Evolutionary conservation across 139 green algal genomes (phyloP), one percentile per base, ranked within the genome.

Genomic region (Dunaliella sp.): DNA sequence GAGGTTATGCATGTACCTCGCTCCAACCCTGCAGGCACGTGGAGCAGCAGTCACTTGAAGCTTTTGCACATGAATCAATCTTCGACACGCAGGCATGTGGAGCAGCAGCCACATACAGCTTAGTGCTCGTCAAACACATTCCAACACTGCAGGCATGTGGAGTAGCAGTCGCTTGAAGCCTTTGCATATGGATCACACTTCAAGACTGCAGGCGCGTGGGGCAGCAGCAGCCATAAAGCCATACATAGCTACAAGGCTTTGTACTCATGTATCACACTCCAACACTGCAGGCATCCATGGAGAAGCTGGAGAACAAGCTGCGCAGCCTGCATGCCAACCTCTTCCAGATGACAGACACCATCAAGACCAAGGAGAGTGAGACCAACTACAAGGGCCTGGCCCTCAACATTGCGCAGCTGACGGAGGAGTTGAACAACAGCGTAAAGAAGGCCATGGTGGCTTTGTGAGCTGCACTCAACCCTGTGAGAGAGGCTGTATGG

Each of bases 301-400:
- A 93, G 82, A 91, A 91, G 86, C 82, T 90, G 86, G 86, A 90
- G 87, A 34, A 85, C 30, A 89, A 91, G 86, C 86, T 91, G 36
- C 79, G 83, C 25, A 31, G 38, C 30, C 73, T 87, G 38, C 36
- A 35, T n/a, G 59, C 36, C 0, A 72, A 38, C 30, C 79, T 81
- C 31, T 91, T 87, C 85, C 72, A 82, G 28, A 93, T 90, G 84
- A 35, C 72, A 0, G 90, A 91, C 30, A 89, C 90, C 36, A 86
- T 91, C 35, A 86, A 88, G 83, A 83, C 79, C 59, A 89, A 89
- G 80, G 87, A 91, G 38, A 89, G 84, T 73, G 90, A 90, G 86
- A 93, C 85, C 28, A 93, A 91, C 84, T 91, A 91, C 78, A 88
- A 87, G 57, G 76, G 81, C 31, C 81, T 91, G 35, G 77, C 83